phyloP scores from a whole-genome alignment of 2,329 filamentous ascomycete genomes.

The Fusarium compactum region DNA sequence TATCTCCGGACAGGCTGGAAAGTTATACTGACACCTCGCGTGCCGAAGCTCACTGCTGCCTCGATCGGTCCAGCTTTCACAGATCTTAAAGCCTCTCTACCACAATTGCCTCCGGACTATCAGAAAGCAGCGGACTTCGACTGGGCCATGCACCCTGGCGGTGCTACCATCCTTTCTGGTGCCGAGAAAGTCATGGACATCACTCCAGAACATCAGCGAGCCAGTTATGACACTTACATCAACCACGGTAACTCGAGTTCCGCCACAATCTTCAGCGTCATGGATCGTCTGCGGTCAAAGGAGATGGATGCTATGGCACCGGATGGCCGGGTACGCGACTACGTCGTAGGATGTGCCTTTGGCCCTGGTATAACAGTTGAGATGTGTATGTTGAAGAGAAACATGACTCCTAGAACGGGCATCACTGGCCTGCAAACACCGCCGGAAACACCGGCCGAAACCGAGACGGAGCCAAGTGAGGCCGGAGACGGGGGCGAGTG shows the following conservation, averaged over 20 bases:
- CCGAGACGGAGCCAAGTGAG: conserved; percentile 64
- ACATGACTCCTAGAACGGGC: conserved; percentile 27
- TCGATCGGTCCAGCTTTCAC: conserved; percentile 66
- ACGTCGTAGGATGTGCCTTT: conserved; percentile 76
- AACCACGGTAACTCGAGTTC: conserved; percentile 77
- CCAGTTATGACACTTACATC: conserved; percentile 77
- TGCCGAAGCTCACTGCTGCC: conserved; percentile 67
- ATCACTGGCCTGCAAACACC: conserved; percentile 61
- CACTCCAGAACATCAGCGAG: conserved; percentile 72
- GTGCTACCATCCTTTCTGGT: conserved; percentile 73
- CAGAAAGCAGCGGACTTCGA: conserved; percentile 70
- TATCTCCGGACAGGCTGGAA: conserved; percentile 66
- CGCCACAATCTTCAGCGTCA: conserved; percentile 75
- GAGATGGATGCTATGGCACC: conserved; percentile 70
- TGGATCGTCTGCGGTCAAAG: conserved; percentile 69
- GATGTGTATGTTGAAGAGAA: conserved; percentile 73
- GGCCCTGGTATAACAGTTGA: conserved; percentile 77
- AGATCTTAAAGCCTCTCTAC: conserved; percentile 63
- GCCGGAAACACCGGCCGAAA: conserved; percentile 68
- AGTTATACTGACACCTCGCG: conserved; percentile 71
- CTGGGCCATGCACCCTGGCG: conserved; percentile 80
- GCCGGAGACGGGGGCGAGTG: conserved; percentile 54
- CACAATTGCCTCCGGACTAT: conserved; percentile 59
- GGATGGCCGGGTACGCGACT: conserved; percentile 62
- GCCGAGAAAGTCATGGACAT: conserved; percentile 70